Evolutionary conservation across 352 stramenopile genomes (phyloP).

Genomic region (Albugo laibachii): DNA sequence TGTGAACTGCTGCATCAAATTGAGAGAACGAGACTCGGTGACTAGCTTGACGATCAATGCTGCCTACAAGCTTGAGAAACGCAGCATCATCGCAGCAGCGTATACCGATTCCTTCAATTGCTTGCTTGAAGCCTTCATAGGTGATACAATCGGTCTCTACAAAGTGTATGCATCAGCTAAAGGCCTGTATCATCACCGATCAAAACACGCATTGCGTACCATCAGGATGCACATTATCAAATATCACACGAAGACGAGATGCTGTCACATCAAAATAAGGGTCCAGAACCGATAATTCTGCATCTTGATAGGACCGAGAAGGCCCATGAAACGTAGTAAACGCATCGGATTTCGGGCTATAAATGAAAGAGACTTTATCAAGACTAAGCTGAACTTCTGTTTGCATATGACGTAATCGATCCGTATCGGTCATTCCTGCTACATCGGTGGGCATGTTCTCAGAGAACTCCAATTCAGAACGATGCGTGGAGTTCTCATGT

Average conservation of each 20-base stretch:
- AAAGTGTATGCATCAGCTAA: not conserved
- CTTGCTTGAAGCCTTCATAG: slow-evolving; percentile 34
- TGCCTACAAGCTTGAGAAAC: slow-evolving; percentile 53
- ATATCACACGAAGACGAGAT: slow-evolving; percentile 44
- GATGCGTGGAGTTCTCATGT: slow-evolving; percentile 4
- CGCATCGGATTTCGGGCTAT: slow-evolving; percentile 30
- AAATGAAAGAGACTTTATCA: slow-evolving; percentile 68
- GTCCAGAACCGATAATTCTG: slow-evolving; percentile 70
- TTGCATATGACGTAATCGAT: not conserved
- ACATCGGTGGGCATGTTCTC: not conserved
- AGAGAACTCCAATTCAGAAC: no score
- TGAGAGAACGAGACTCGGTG: slow-evolving; percentile 35
- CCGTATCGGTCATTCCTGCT: slow-evolving; percentile 5
- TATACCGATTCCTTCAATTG: slow-evolving; percentile 46
- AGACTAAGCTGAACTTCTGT: slow-evolving; percentile 55
- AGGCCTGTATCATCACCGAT: not conserved
- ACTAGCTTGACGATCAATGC: slow-evolving; percentile 25
- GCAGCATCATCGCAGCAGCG: slow-evolving; percentile 41
- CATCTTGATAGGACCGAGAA: slow-evolving; percentile 11
- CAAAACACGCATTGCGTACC: slow-evolving; percentile 2
- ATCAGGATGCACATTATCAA: slow-evolving; percentile 37
- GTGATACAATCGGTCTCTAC: slow-evolving; percentile 19
- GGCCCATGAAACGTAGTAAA: slow-evolving; percentile 36
- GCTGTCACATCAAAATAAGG: slow-evolving; percentile 72
- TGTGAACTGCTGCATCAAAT: slow-evolving; percentile 68